Conservation (phyloP, 106 monocot genomes). For the Dioscorea zingiberensis region DNA sequence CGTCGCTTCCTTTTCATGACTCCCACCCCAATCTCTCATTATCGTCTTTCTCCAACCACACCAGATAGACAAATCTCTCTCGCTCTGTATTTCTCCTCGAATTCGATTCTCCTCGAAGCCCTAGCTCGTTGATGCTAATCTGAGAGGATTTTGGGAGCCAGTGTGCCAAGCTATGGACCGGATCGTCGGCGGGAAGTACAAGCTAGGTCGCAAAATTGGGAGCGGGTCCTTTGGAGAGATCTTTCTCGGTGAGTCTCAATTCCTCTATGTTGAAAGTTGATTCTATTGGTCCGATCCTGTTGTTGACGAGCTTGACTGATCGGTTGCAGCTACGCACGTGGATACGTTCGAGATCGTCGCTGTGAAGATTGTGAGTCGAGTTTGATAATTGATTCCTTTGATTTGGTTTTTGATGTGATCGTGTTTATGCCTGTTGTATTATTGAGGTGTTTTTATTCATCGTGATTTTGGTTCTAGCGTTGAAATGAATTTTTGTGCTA, state of each 20-base stretch:
- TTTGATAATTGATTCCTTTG: neutral
- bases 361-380: conserved; percentile 79
- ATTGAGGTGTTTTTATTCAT: neutral
- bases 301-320: neutral
- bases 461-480: neutral
- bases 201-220: conserved; percentile 91
- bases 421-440: neutral
- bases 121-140: neutral
- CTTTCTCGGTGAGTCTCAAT: conserved; percentile 54
- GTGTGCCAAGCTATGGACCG: conserved; percentile 80
- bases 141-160: neutral
- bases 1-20: neutral
- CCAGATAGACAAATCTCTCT: neutral
- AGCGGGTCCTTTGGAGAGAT: conserved; percentile 95
- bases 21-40: neutral
- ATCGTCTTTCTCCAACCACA: too few species aligned
- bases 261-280: neutral
- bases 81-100: neutral
- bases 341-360: conserved; percentile 93
- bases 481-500: neutral
- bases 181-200: conserved; percentile 80
- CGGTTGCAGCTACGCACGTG: conserved; percentile 70
- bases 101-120: neutral
- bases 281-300: neutral
- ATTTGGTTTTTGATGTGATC: neutral